Evolutionary conservation across 768 basidiomycete genomes (phyloP).

Genomic region (Auricularia sp.): DNA sequence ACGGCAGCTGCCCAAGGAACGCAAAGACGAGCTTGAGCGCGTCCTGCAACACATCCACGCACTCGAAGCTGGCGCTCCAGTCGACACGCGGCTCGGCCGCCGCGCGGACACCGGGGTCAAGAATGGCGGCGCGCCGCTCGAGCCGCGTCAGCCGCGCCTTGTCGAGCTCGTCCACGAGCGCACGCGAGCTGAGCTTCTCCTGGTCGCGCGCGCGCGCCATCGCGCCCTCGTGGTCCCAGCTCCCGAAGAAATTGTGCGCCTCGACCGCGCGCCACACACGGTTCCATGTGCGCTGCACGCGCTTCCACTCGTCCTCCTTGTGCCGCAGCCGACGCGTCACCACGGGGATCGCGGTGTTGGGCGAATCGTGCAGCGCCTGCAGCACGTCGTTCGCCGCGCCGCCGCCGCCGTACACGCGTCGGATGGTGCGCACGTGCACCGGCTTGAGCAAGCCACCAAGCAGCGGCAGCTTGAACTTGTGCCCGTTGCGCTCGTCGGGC

Average conservation of each 20-base stretch:
- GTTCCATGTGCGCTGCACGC: slow-evolving; percentile 90
- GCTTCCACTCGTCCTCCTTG: slow-evolving; percentile 96
- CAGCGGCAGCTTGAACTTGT: slow-evolving; percentile 51
- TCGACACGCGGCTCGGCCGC: slow-evolving; percentile 28
- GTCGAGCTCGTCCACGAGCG: slow-evolving; percentile 13
- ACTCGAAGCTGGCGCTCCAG: slow-evolving; percentile 66
- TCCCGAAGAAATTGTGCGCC: slow-evolving; percentile 96
- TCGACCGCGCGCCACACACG: slow-evolving; percentile 95
- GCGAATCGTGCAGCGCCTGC: slow-evolving; percentile 83
- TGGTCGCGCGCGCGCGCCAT: slow-evolving; percentile 95
- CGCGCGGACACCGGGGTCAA: background rate
- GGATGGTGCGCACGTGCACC: slow-evolving; percentile 87
- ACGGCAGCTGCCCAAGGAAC: slow-evolving; percentile 56
- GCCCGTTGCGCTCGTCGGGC: slow-evolving; percentile 60
- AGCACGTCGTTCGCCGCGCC: slow-evolving; percentile 68
- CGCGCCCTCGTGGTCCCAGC: slow-evolving; percentile 91
- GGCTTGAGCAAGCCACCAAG: slow-evolving; percentile 82
- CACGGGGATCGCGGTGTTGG: slow-evolving; percentile 82
- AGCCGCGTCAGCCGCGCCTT: slow-evolving; percentile 36
- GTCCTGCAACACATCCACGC: slow-evolving; percentile 76
- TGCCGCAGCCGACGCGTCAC: slow-evolving; percentile 80
- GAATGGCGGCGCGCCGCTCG: slow-evolving; percentile 20
- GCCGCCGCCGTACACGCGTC: slow-evolving; percentile 76
- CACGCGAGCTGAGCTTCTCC: slow-evolving; percentile 65
- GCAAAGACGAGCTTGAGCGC: slow-evolving; percentile 81